Conservation (phyloP, 1,139 yeast genomes). For the Geotrichum restrictum region DNA sequence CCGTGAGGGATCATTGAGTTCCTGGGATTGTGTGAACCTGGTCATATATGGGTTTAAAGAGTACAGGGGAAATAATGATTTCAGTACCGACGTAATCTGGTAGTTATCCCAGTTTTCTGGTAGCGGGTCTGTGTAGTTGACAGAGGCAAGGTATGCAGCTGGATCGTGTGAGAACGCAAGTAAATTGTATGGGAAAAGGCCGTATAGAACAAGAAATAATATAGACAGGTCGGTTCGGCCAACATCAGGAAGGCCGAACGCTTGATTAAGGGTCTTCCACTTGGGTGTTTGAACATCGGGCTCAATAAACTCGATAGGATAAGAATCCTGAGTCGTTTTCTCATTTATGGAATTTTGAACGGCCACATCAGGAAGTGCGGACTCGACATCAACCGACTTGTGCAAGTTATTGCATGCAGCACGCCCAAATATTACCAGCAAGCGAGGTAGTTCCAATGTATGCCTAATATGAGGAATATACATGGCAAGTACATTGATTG, state of each 20-base stretch:
- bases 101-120: constrained; percentile 16
- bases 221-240: constrained; percentile 32
- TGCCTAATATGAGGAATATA: constrained; percentile 48
- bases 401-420: constrained; percentile 41
- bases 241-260: constrained; percentile 27
- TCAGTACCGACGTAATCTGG: constrained; percentile 8
- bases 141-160: constrained; percentile 15
- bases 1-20: background rate
- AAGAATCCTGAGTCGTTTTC: background rate
- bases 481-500: constrained; percentile 50
- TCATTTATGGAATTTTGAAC: background rate
- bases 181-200: constrained; percentile 56
- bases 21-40: constrained; percentile 12
- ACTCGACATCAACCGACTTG: background rate
- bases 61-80: constrained; percentile 8
- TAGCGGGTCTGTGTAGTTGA: constrained; percentile 1
- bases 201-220: constrained; percentile 51
- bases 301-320: background rate
- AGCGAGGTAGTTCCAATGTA: constrained; percentile 43
- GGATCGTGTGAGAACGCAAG: constrained; percentile 48
- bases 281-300: constrained; percentile 1
- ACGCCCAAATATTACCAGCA: constrained; percentile 49
- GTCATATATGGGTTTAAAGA: constrained; percentile 16
- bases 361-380: background rate
- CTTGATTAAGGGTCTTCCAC: constrained; percentile 37